Conservation (phyloP, 345 rosid genomes). For the Lepidium didymum region DNA sequence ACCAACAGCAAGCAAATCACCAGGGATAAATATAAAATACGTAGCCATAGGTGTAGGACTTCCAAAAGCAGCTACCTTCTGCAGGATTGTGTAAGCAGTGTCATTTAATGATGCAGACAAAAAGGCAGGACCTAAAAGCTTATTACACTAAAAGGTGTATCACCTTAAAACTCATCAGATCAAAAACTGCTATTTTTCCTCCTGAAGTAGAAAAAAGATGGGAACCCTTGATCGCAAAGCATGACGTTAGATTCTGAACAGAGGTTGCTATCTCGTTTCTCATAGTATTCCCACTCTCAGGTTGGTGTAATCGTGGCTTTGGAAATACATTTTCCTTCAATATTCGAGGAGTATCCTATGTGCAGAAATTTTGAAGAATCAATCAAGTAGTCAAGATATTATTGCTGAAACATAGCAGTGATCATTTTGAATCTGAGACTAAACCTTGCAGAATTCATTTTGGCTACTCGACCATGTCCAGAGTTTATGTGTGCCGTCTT, state of each 20-base stretch:
- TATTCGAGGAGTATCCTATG: slow-evolving; percentile 2
- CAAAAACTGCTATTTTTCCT: slow-evolving; percentile 31
- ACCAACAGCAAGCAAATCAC: slow-evolving; percentile 29
- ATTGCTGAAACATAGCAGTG: neutral
- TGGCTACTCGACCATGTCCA: slow-evolving; percentile 30
- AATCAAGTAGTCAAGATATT: slow-evolving; percentile 1
- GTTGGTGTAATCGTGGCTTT: slow-evolving; percentile 23
- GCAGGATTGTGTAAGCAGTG: slow-evolving; percentile 13
- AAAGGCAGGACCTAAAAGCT: neutral
- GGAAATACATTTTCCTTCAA: slow-evolving; percentile 25
- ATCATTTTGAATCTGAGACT: neutral
- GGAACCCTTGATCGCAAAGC: slow-evolving; percentile 32
- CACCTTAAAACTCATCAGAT: slow-evolving; percentile 32
- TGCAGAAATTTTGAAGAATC: neutral
- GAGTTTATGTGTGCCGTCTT: slow-evolving; percentile 29
- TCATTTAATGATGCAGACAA: neutral
- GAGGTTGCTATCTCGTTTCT: slow-evolving; percentile 24
- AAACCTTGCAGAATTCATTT: slow-evolving; percentile 24
- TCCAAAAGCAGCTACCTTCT: slow-evolving; percentile 29
- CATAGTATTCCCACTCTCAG: slow-evolving; percentile 28
- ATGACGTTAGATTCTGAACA: slow-evolving; percentile 8
- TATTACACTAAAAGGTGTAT: neutral
- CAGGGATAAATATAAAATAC: slow-evolving; percentile 30
- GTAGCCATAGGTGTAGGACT: slow-evolving; percentile 28
- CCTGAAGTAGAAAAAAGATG: slow-evolving; percentile 36